phyloP scores from a whole-genome alignment of 2,329 filamentous ascomycete genomes.

The Purpureocillium takamizusanense region DNA sequence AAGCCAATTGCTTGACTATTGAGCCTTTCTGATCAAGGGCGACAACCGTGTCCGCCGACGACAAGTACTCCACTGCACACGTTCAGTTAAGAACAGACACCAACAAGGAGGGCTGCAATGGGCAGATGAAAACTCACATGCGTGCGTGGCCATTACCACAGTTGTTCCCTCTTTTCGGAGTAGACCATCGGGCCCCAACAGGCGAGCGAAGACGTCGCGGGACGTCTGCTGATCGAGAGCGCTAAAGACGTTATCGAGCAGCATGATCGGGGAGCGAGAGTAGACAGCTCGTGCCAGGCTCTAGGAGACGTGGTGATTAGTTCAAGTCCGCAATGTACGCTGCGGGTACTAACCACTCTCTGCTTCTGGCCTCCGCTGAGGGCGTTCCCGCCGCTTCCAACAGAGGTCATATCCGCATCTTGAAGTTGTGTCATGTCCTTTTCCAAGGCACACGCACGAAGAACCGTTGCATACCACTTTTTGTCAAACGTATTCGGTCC shows the following conservation, averaged over 20 bases:
- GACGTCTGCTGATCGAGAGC: conserved; percentile 4
- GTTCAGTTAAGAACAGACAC: background rate
- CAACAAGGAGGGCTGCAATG: background rate
- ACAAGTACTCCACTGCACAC: background rate
- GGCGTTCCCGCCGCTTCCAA: conserved; percentile 25
- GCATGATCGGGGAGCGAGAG: background rate
- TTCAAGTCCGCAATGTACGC: background rate
- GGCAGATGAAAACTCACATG: background rate
- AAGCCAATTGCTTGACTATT: too few relatives aligned
- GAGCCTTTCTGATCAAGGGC: too few relatives aligned
- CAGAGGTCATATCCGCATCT: conserved; percentile 19
- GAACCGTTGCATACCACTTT: conserved; percentile 15
- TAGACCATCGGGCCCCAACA: conserved; percentile 3
- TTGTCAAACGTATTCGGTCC: conserved; percentile 8
- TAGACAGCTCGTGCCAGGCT: conserved; percentile 5
- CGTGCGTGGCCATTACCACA: conserved; percentile 5
- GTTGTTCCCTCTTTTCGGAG: conserved; percentile 1
- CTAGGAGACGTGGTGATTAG: background rate
- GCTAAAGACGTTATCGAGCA: conserved; percentile 5
- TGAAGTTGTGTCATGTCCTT: conserved; percentile 18
- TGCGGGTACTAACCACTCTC: conserved; percentile 17
- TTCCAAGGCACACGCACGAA: conserved; percentile 17
- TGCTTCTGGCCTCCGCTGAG: conserved; percentile 28
- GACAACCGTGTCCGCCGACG: background rate
- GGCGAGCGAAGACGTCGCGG: conserved; percentile 1